A percentile compares a stretch with the other conserved stretches of the same genome.
These are phyloP conservation scores for Dissophora ornata DNA, from an alignment of 192 early-diverging fungal species.

Conservation along the genomic window DNA sequence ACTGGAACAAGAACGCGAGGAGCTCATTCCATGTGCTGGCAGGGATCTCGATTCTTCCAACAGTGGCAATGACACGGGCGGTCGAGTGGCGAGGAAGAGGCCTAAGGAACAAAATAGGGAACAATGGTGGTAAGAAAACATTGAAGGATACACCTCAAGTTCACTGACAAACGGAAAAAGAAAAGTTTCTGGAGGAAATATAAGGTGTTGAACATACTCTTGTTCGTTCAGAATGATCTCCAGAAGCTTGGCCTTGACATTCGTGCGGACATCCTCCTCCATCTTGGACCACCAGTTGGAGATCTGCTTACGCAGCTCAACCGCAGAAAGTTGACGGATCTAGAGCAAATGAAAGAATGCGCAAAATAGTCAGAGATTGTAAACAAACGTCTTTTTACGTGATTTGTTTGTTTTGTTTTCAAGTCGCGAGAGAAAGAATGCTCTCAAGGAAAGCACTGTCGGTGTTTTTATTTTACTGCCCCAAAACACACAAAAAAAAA, in stretches of 20 bases:
- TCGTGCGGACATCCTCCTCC: slow-evolving; percentile 62
- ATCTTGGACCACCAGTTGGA: slow-evolving; percentile 81
- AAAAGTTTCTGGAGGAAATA: not conserved
- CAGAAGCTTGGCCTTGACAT: slow-evolving; percentile 77
- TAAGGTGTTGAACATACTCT: slow-evolving; percentile 63
- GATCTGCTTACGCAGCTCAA: slow-evolving; percentile 89
- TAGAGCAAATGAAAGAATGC: slow-evolving; percentile 5
- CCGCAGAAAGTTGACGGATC: slow-evolving; percentile 88
- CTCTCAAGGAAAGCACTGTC: too few species aligned
- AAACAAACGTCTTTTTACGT: too few species aligned
- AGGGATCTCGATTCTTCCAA: slow-evolving; percentile 85
- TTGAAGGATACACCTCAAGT: too few species aligned
- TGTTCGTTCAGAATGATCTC: slow-evolving; percentile 80
- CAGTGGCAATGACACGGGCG: slow-evolving; percentile 90
- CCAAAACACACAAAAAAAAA: too few species aligned
- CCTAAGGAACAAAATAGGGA: slow-evolving; percentile 50
- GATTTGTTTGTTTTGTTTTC: slow-evolving; percentile 9
- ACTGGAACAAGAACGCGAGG: slow-evolving; percentile 82
- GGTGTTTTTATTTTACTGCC: not conserved
- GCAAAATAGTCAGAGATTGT: too few species aligned
- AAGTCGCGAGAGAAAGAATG: too few species aligned
- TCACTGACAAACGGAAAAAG: not conserved
- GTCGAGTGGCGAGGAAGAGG: slow-evolving; percentile 79
- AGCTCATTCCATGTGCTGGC: slow-evolving; percentile 83
- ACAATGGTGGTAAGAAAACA: too few species aligned